Base-by-base conservation (phyloP, 108 stramenopile species). In the Parmales sp. region DNA sequence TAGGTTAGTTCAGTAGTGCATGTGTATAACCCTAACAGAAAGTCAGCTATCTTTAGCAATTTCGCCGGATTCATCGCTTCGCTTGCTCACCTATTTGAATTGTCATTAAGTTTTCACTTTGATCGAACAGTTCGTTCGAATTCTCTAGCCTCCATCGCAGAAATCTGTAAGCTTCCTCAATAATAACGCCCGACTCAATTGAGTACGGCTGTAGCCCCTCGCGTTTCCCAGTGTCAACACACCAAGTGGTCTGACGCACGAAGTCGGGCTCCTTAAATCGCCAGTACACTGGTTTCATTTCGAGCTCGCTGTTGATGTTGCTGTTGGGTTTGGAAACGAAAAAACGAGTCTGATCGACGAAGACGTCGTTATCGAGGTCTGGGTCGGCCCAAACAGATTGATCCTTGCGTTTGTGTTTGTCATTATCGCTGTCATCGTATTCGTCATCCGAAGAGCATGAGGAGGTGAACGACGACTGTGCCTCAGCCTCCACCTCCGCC, bases 121-220 rank as follows among this genome's bases (percentile, higher is more conserved):
- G 51, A 67, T 51, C 39, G 20, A n/a, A 23, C 48, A 51, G 51
- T 16, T 76, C 41, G 0, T 23, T 9, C 38, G 37, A 22, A 11
- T 46, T 75, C 29, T 1, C 48, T 38, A 9, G 25, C 22, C 22
- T 38, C 86, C 86, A 87, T 63, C 80, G 82, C 49, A 87, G 51
- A 72, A 84, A 84, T 29, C 75, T 64, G 51, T 78, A 87, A 0
- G 83, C 86, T 71, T 87, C 86, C 70, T 87, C 86, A 29, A 87
- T 43, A 2, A 83, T 66, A 1, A 74, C 72, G 51, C 73, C 74
- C 8, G 76, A 74, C 25, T 74, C 77, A 45, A 81, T 83, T n/a
- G 65, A 68, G 71, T 82, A 87, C 1, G 83, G 83, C 65, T 87
- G 86, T n/a, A 83, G 69, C 6, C 83, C 86, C 22, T 82, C 31